Percentiles rank a stretch among this genome's conserved stretches.
These are phyloP conservation scores for Suillus bovinus DNA, from an alignment of 768 basidiomycete species.

Conservation along the genomic window DNA sequence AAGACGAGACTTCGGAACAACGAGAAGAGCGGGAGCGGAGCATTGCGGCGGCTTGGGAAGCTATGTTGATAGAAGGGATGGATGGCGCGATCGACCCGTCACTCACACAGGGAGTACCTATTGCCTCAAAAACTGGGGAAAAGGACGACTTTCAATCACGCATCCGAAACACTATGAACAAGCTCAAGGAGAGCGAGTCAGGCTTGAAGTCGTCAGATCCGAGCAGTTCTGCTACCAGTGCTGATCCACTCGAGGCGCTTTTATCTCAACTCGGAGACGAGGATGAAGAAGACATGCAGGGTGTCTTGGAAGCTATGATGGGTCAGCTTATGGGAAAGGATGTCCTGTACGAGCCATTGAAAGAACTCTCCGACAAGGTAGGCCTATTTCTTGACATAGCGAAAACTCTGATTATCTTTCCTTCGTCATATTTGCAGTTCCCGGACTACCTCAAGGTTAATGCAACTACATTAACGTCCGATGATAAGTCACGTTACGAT, in stretches of 20 bases:
- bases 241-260: slow-evolving; percentile 51
- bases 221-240: neutral
- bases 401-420: slow-evolving; percentile 3
- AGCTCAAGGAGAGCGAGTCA: slow-evolving; percentile 68
- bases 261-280: slow-evolving; percentile 48
- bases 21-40: slow-evolving; percentile 34
- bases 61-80: slow-evolving; percentile 67
- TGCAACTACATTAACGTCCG: slow-evolving; percentile 48
- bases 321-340: slow-evolving; percentile 34
- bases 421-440: slow-evolving; percentile 48
- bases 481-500: slow-evolving; percentile 64
- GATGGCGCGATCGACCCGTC: slow-evolving; percentile 34
- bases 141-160: slow-evolving; percentile 62
- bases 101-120: slow-evolving; percentile 2
- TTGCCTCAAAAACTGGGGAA: slow-evolving; percentile 11
- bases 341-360: slow-evolving; percentile 53
- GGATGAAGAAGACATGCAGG: slow-evolving; percentile 56
- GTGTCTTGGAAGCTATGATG: slow-evolving; percentile 71
- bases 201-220: slow-evolving; percentile 23
- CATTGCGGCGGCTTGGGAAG: slow-evolving; percentile 68
- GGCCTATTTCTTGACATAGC: slow-evolving; percentile 14
- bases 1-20: slow-evolving; percentile 3
- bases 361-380: slow-evolving; percentile 75
- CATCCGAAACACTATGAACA: slow-evolving; percentile 73
- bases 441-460: slow-evolving; percentile 70